These are phyloP conservation scores for Scheffersomyces segobiensis DNA, from an alignment of 1,139 yeast species.

Conservation along the genomic window DNA sequence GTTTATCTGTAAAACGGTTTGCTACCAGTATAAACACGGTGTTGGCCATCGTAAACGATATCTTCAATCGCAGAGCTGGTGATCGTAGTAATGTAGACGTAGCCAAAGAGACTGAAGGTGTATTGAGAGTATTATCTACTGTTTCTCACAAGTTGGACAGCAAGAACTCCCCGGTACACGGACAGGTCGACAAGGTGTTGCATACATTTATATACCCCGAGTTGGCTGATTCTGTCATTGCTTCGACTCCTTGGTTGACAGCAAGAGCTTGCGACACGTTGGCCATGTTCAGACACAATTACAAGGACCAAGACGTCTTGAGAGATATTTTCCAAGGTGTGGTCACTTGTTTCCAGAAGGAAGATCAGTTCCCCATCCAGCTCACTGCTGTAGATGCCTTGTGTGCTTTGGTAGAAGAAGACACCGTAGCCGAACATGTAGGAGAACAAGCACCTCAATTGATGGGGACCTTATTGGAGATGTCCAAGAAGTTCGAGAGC, in stretches of 20 bases:
- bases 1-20: conserved; percentile 48
- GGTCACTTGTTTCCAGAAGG: conserved; percentile 41
- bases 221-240: conserved; percentile 31
- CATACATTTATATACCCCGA: conserved; percentile 50
- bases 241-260: conserved; percentile 47
- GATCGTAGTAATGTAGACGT: conserved; percentile 27
- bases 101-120: conserved; percentile 52
- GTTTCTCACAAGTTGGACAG: conserved; percentile 44
- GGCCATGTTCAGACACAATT: conserved; percentile 45
- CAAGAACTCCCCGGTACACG: conserved; percentile 41
- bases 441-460: conserved; percentile 52
- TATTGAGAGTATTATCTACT: conserved; percentile 49
- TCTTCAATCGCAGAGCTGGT: conserved; percentile 45
- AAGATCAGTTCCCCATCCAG: conserved; percentile 49
- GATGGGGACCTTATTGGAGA: conserved; percentile 52
- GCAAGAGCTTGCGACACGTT: conserved; percentile 59
- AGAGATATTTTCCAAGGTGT: conserved; percentile 48
- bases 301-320: conserved; percentile 40
- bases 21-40: conserved; percentile 42
- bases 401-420: conserved; percentile 49
- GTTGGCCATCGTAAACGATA: conserved; percentile 49
- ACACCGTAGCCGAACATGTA: conserved; percentile 45
- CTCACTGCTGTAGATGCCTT: conserved; percentile 57
- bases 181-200: conserved; percentile 48
- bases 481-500: conserved; percentile 52